Base-by-base conservation (phyloP, 805 yeast genomes). In the Scheffersomyces ergatensis region DNA sequence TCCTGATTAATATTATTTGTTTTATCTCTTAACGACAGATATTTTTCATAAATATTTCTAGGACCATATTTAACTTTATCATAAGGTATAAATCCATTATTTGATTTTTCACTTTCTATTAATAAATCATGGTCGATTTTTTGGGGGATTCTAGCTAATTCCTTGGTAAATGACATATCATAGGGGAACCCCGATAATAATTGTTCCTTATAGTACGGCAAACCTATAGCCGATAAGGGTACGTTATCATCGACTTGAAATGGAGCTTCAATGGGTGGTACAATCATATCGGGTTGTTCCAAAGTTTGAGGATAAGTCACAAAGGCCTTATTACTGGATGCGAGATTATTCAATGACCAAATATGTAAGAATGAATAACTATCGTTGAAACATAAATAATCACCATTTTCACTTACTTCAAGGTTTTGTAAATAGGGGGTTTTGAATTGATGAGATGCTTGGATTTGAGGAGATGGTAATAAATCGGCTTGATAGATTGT, bases 191-290 rank as follows among this genome's bases (percentile, higher is more conserved):
- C 83, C 0, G 97, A 89, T 7, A 90, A 67, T 14, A 93, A 71
- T 40, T 76, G 76, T 32, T 84, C 86, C 40, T 80, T 80, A 59
- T 89, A 93, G 52, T 82, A 88, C 0, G 99, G 98, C 77, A 93
- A 66, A 8, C 97, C 97, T 2, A 93, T 70, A 1, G 79, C 56
- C 36, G 81, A 83, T 42, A 92, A 69, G 0, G 97, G 89, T 12
- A 70, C 63, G 6, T 63, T 60, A 30, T 72, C 70, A 45, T 83
- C 81, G 4, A 57, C 17, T 44, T 50, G 48, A 31, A 42, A 36
- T 12, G 20, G 14, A 9, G 31, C 30, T 5, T 26, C 25, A 2
- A 55, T 44, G 2, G 36, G 41, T 54, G 55, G 71, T 13, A 46
- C 57, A 3, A 50, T 68, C 19, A 67, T 56, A 39, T 72, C 75